Evolutionary conservation across 106 monocot species (phyloP).

Genomic region (Hemerocallis citrina): DNA sequence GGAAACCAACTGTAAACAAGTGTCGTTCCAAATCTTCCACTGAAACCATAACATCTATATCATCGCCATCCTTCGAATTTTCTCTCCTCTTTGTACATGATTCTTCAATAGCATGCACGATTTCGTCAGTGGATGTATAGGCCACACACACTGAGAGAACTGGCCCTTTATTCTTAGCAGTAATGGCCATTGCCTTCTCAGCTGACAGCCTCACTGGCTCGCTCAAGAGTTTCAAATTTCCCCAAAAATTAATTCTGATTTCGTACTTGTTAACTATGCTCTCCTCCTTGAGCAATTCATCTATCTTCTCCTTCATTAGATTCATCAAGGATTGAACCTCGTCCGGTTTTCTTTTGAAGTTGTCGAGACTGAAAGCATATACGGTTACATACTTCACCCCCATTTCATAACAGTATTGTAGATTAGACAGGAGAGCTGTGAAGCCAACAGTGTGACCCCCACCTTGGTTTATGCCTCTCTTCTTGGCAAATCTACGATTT

Average conservation of each 20-base stretch:
- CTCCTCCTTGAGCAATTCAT: conserved; percentile 21
- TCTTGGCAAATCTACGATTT: conserved; percentile 37
- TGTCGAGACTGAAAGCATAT: conserved; percentile 54
- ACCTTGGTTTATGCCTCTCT: neutral
- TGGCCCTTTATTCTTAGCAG: conserved; percentile 17
- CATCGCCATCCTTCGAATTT: neutral
- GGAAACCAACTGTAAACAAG: conserved; percentile 21
- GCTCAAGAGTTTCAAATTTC: conserved; percentile 19
- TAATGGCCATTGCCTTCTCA: conserved; percentile 26
- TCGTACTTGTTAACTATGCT: conserved; percentile 20
- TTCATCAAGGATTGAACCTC: conserved; percentile 31
- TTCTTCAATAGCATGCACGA: conserved; percentile 12
- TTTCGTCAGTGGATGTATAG: conserved; percentile 47
- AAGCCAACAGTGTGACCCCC: conserved; percentile 21
- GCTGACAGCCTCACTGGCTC: conserved; percentile 15
- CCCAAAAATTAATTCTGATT: conserved; percentile 25
- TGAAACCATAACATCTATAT: neutral
- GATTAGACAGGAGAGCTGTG: conserved; percentile 12
- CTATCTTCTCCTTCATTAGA: conserved; percentile 34
- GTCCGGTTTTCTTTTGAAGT: conserved; percentile 31
- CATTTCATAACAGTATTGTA: conserved; percentile 41
- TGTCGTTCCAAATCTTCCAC: conserved; percentile 31
- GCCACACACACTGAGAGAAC: conserved; percentile 29
- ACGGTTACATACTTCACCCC: conserved; percentile 29
- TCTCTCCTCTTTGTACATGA: conserved; percentile 6